Evolutionary conservation across 257 asterid species (phyloP), one percentile per base, ranked within the genome.

Genomic region (Solanum corneliomulleri): DNA sequence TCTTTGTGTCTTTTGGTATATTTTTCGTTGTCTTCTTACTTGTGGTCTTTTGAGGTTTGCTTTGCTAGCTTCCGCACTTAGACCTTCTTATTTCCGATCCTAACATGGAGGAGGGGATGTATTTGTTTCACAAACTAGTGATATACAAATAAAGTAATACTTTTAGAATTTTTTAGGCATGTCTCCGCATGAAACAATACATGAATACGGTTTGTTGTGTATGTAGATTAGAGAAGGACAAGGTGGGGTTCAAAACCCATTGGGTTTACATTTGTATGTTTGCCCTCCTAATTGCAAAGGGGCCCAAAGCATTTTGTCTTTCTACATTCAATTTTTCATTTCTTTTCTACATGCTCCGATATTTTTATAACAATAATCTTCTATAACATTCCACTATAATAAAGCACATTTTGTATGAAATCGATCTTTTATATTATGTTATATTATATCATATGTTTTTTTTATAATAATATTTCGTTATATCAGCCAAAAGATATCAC

Each of bases 311-410:
- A 29, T 12, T 25, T 37, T 39, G 31, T 16, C 45, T 33, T 71
- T 33, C 45, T 9, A 33, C 3, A 4, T 33, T 71, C 7, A 21
- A 4, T 18, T 37, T 3, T 72, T 3, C 3, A 7, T 25, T 68
- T 12, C 8, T 25, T 5, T 27, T 13, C 6, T 6, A 10, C 5
- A 1, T 0, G 0, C 33, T 60, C 14, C 0, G 0, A 60, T 4
- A 60, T 60, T 60, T 60, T 21, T 23, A 21, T 60, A 60, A 60
- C 29, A 60, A 21, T 14, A 23, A 60, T 23, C 4, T 8, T 60
- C 0, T 60, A 60, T 60, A 60, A 60, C 6, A 60, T 9, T 60
- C 23, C 29, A 60, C 6, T 60, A 60, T 9, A 10, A 60, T 21
- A 60, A 47, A 60, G 11, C 7, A 4, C 4, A 23, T 1, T 9